Evolutionary conservation across 2,329 filamentous ascomycete species (phyloP).

Genomic region (Thermochaetoides dissita): DNA sequence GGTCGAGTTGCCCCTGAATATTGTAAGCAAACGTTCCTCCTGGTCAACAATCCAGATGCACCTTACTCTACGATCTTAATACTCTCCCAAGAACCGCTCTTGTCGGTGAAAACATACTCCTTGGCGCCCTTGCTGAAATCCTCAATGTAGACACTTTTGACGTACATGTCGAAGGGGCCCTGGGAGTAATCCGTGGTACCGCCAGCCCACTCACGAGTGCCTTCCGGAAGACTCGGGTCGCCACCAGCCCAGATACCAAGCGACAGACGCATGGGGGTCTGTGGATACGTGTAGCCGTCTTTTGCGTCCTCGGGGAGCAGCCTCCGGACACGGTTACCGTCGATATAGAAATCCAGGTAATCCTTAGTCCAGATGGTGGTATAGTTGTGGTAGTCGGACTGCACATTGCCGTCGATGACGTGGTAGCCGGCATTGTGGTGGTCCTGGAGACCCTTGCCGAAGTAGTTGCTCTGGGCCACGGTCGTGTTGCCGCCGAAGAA

Average conservation of each 20-base stretch:
- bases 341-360: conserved; percentile 54
- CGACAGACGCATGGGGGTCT: conserved; percentile 61
- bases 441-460: conserved; percentile 58
- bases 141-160: conserved; percentile 43
- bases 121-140: conserved; percentile 45
- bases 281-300: conserved; percentile 52
- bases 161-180: conserved; percentile 60
- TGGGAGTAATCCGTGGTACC: conserved; percentile 51
- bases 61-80: conserved; percentile 44
- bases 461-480: conserved; percentile 60
- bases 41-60: neutral
- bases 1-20: conserved; percentile 42
- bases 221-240: conserved; percentile 37
- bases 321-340: conserved; percentile 50
- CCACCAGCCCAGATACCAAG: conserved; percentile 54
- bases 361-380: conserved; percentile 60
- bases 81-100: conserved; percentile 47
- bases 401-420: conserved; percentile 36
- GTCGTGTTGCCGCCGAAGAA: conserved; percentile 55
- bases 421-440: conserved; percentile 49
- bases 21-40: neutral
- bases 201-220: conserved; percentile 56
- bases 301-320: conserved; percentile 48
- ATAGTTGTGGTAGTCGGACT: conserved; percentile 58
- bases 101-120: conserved; percentile 52